Base-by-base conservation (phyloP, 768 basidiomycete species). In the Tricholoma saponaceum region DNA sequence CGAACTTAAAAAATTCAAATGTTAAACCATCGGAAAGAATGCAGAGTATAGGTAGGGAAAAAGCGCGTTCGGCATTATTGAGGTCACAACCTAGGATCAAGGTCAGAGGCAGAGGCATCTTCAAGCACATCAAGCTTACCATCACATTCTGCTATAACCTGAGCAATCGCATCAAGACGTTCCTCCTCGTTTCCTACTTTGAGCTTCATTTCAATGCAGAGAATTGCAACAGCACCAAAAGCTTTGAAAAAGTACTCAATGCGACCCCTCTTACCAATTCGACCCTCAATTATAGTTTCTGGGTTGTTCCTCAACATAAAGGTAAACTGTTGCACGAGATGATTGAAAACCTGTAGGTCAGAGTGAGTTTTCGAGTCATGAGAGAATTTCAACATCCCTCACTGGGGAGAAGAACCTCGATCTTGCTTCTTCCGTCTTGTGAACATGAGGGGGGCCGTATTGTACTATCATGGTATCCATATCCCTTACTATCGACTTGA, bases 161-260 rank as follows among this genome's bases (percentile, higher is more conserved):
- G n/a, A n/a, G n/a, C n/a, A n/a, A n/a, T n/a, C n/a, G n/a, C n/a
- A n/a, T n/a, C n/a, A n/a, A n/a, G n/a, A n/a, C n/a, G n/a, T 66
- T 67, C 60, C 18, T 47, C 54, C 12, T 47, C 49, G 54, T 58
- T 59, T 23, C 58, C 57, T n/a, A 64, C 47, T 51, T 55, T 58
- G 55, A 49, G 50, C 54, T 66, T 66, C 55, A 62, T 58, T 59
- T 66, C 64, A 16, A 67, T 60, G 51, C 55, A 64, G 18, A 67
- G 54, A 57, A 60, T 52, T 37, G 60, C 41, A 37, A 66, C 18
- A 32, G 62, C 44, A 41, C 64, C 64, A 58, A n/a, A n/a, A n/a
- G n/a, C n/a, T n/a, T n/a, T n/a, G 56, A 67, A 67, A 55, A 54
- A 52, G 59, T 67, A 60, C 52, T 60, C 60, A 41, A 63, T 62